These are phyloP conservation scores for Rhodotorula babjevae DNA, from an alignment of 768 basidiomycete genomes.

Conservation along the genomic window DNA sequence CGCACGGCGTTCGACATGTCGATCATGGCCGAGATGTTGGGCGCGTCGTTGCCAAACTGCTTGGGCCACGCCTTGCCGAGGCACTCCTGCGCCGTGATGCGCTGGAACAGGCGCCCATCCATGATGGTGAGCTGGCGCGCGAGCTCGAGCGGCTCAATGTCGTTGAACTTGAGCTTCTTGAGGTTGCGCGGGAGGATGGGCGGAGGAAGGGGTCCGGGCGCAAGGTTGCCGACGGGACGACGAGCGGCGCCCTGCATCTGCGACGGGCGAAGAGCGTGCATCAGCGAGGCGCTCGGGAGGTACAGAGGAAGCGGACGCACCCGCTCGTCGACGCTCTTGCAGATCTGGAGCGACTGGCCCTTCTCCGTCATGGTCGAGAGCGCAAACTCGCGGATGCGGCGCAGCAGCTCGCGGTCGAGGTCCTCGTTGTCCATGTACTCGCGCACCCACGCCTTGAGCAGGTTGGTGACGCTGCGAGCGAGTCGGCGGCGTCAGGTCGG, in stretches of 20 bases:
- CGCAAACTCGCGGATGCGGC: constrained; percentile 72
- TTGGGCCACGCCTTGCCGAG: constrained; percentile 66
- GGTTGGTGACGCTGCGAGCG: constrained; percentile 70
- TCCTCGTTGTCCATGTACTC: constrained; percentile 65
- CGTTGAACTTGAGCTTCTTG: constrained; percentile 72
- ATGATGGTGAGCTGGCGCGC: constrained; percentile 89
- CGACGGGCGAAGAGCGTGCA: background rate
- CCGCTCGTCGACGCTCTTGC: constrained; percentile 41
- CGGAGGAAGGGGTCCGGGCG: constrained; percentile 57
- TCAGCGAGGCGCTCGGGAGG: no score
- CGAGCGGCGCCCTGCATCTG: constrained; percentile 34
- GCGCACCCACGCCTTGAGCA: constrained; percentile 81
- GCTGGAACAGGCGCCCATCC: constrained; percentile 79
- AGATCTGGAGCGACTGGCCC: constrained; percentile 40
- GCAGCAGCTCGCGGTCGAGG: constrained; percentile 75
- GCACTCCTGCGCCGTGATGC: constrained; percentile 85
- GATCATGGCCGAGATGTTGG: constrained; percentile 82
- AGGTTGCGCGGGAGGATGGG: constrained; percentile 68
- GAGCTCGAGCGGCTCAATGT: constrained; percentile 81
- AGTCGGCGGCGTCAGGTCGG: background rate
- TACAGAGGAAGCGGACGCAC: background rate
- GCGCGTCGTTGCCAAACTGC: constrained; percentile 54
- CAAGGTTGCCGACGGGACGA: constrained; percentile 30
- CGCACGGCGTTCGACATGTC: constrained; percentile 77
- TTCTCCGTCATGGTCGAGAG: constrained; percentile 33